Conservation (phyloP, 208 protist genomes). For the Lotmaria passim region DNA sequence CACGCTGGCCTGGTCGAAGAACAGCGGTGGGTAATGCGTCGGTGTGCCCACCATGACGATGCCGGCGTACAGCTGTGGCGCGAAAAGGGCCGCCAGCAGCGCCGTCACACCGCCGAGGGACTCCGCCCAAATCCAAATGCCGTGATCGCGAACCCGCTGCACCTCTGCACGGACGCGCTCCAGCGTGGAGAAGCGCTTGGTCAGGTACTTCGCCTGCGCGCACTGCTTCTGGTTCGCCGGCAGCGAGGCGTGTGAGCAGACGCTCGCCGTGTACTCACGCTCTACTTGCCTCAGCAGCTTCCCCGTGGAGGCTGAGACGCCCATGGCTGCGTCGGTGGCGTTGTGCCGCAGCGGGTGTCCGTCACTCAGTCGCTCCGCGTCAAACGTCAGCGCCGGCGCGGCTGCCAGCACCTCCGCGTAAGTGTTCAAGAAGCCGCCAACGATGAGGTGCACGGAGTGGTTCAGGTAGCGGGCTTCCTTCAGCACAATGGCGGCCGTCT, state of each 20-base stretch:
- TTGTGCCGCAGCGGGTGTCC: conserved; percentile 6
- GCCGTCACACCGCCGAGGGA: conserved; percentile 70
- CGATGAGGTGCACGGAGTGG: conserved; percentile 59
- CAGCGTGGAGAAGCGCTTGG: conserved; percentile 46
- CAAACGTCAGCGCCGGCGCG: conserved; percentile 11
- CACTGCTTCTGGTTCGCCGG: conserved; percentile 23
- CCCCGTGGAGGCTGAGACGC: conserved; percentile 14
- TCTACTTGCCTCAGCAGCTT: conserved; percentile 36
- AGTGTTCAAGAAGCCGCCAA: conserved; percentile 47
- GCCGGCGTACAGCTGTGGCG: conserved; percentile 66
- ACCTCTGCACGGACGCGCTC: conserved; percentile 61
- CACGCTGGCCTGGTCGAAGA: conserved; percentile 66
- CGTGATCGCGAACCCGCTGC: conserved; percentile 38
- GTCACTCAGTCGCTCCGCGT: conserved; percentile 15
- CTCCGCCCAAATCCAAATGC: conserved; percentile 81
- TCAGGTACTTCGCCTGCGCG: conserved; percentile 32
- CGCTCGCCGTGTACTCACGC: conserved; percentile 47
- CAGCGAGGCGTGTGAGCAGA: conserved; percentile 34
- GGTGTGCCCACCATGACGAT: conserved; percentile 72
- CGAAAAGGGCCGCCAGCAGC: conserved; percentile 57
- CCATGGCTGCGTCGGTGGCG: conserved; percentile 1
- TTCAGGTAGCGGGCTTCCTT: conserved; percentile 79
- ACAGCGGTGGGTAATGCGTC: conserved; percentile 66
- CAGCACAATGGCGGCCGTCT: conserved; percentile 57
- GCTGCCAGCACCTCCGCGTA: conserved; percentile 41